Evolutionary conservation across 371 early-diverging fungal genomes (phyloP), one percentile per base, ranked within the genome.

Genomic region (Mortierella sp.): DNA sequence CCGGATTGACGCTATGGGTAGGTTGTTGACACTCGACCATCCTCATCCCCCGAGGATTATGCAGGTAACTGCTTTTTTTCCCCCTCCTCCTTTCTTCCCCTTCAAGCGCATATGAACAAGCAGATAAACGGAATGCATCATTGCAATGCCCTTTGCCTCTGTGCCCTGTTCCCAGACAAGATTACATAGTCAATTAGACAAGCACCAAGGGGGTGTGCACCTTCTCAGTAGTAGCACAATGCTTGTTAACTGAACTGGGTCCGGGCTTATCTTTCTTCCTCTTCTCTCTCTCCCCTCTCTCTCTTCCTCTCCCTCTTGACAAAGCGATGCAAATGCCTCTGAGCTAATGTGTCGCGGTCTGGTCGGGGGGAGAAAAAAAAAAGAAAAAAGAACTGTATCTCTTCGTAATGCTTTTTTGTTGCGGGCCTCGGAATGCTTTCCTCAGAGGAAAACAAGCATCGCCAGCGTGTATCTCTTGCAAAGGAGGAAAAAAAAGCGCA

Each of bases 201-300:
- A 37, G 37, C 21, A 34, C 21, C 40, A 64, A 64, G 67, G 37
- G n/a, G 24, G 67, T 19, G 67, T 24, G 19, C 67, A 37, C n/a
- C 21, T 24, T 5, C 19, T 37, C 37, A 61, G 43, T 40, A 40
- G 43, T 40, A 40, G 43, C 6, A 6, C 43, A 40, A 40, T 40
- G 43, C 43, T 40, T 16, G 34, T 21, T 64, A 34, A 28, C 10
- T 13, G 67, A 34, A 64, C 67, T 64, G 67, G 67, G 67, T 64
- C 71, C 48, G 71, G 48, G 71, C 71, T 44, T 37, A 64, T 64
- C 67, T 40, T 64, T 34, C 67, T 37, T 34, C 67, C 54, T 54
- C 54, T 54, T 6, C 5, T 6, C 24, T 53, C 1, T 5, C 53
- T 53, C 13, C 1, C 24, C n/a, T 10, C 21, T 53, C 8, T 10